These are phyloP conservation scores for Eucalyptus fibrosa DNA, from an alignment of 345 rosid genomes.

Conservation along the genomic window DNA sequence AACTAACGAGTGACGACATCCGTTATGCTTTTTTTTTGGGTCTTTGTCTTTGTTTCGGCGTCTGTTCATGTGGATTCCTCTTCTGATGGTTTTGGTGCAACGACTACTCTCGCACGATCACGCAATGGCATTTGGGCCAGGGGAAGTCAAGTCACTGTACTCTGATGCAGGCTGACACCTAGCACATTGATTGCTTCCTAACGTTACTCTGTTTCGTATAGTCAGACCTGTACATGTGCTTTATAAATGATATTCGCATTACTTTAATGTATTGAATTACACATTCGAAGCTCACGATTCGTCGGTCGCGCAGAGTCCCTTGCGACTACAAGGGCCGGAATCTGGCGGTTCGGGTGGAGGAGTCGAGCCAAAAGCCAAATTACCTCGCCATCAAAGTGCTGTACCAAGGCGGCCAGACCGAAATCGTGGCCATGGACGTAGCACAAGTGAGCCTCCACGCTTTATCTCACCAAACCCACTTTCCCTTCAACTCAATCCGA, in stretches of 20 bases:
- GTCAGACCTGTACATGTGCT: not conserved
- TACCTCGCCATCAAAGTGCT: constrained; percentile 63
- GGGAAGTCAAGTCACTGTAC: not conserved
- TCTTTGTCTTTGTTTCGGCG: not conserved
- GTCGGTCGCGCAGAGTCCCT: constrained; percentile 44
- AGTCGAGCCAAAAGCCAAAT: constrained; percentile 65
- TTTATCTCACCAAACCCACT: not conserved
- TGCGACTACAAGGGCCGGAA: constrained; percentile 61
- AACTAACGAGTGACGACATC: not conserved
- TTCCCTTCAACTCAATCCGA: not conserved
- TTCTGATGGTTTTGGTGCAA: not conserved
- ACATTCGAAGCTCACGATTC: fast-evolving
- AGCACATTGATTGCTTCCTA: constrained; percentile 8
- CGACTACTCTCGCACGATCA: not conserved
- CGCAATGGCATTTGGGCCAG: not conserved
- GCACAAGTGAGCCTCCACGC: constrained; percentile 21
- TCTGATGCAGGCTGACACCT: not conserved
- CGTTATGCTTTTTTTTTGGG: no score
- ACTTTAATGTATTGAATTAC: not conserved
- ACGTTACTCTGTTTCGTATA: not conserved
- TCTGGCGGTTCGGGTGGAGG: constrained; percentile 76
- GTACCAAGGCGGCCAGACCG: constrained; percentile 95
- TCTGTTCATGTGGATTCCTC: not conserved
- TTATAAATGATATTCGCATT: not conserved
- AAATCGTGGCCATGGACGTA: constrained; percentile 63